A percentile compares a stretch with the other conserved stretches of the same genome.
Conservation (phyloP, 208 protist genomes). For the Strigomonas culicis region DNA sequence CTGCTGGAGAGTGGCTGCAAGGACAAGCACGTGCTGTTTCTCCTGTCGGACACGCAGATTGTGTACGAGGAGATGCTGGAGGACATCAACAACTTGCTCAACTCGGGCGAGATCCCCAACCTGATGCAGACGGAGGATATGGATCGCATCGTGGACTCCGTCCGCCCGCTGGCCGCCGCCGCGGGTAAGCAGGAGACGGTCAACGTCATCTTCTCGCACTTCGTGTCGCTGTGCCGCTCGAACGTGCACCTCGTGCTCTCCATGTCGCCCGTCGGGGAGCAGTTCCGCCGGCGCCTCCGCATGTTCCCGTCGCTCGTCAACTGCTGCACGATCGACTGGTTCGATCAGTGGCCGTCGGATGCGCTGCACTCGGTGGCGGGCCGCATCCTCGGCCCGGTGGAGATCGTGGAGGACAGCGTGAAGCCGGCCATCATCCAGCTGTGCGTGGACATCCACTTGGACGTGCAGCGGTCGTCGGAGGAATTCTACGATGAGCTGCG, state of each 20-base stretch:
- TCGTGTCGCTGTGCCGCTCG: conserved; percentile 92
- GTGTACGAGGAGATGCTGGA: conserved; percentile 96
- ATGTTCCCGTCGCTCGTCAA: conserved; percentile 98
- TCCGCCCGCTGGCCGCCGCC: conserved; percentile 75
- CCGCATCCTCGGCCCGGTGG: conserved; percentile 55
- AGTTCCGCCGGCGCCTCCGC: conserved; percentile 93
- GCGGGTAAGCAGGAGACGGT: conserved; percentile 93
- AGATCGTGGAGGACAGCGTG: conserved; percentile 44
- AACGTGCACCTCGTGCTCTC: conserved; percentile 96
- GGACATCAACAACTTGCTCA: conserved; percentile 98
- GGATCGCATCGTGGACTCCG: conserved; percentile 91
- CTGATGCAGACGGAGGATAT: conserved; percentile 96
- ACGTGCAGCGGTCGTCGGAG: conserved; percentile 78
- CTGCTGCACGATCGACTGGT: conserved; percentile 98
- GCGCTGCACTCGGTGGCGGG: conserved; percentile 91
- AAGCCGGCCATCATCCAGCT: conserved; percentile 77
- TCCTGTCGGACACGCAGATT: conserved; percentile 95
- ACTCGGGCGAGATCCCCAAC: conserved; percentile 96
- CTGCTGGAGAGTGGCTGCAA: conserved; percentile 84
- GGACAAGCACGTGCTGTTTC: conserved; percentile 90
- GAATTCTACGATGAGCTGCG: conserved; percentile 94
- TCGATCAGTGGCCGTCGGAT: conserved; percentile 94
- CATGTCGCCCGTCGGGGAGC: conserved; percentile 95
- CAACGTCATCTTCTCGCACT: conserved; percentile 91
- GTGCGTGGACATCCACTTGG: conserved; percentile 91